Conservation (phyloP, 495 filamentous ascomycete genomes). For the Xylaria curta region DNA sequence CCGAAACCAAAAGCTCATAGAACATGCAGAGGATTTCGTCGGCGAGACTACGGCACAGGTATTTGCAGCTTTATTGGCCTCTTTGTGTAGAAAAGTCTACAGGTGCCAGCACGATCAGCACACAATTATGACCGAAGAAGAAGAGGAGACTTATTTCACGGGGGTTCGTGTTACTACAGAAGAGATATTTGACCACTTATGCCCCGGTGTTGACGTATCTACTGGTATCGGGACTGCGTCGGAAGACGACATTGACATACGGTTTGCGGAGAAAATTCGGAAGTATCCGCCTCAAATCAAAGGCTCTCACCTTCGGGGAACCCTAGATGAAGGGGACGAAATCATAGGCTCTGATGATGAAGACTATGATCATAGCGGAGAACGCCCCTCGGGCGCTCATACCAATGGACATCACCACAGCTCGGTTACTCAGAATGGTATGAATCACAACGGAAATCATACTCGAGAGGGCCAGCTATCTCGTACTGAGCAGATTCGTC, state of each 20-base stretch:
- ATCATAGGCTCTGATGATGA: constrained; percentile 51
- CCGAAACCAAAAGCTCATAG: constrained; percentile 76
- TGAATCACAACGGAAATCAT: constrained; percentile 35
- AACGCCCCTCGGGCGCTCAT: constrained; percentile 9
- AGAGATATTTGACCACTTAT: constrained; percentile 54
- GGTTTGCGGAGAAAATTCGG: constrained; percentile 49
- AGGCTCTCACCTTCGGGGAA: constrained; percentile 33
- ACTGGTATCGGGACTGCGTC: constrained; percentile 52
- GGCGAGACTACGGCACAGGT: constrained; percentile 72
- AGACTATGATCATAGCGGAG: constrained; percentile 46
- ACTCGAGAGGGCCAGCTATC: constrained; percentile 42
- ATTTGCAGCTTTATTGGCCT: constrained; percentile 73
- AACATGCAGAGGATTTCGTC: constrained; percentile 62
- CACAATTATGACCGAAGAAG: constrained; percentile 59
- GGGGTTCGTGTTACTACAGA: constrained; percentile 50
- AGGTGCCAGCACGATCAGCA: constrained; percentile 65
- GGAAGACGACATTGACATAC: constrained; percentile 47
- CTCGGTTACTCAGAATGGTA: constrained; percentile 38
- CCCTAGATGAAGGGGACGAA: constrained; percentile 48
- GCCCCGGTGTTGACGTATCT: constrained; percentile 48
- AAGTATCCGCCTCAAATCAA: constrained; percentile 40
- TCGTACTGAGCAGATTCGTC: constrained; percentile 63
- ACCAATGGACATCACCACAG: constrained; percentile 13
- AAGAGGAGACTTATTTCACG: constrained; percentile 51
- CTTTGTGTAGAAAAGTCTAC: constrained; percentile 69